Base-by-base conservation (phyloP, 140 eudicot species). In the Oenanthe javanica region DNA sequence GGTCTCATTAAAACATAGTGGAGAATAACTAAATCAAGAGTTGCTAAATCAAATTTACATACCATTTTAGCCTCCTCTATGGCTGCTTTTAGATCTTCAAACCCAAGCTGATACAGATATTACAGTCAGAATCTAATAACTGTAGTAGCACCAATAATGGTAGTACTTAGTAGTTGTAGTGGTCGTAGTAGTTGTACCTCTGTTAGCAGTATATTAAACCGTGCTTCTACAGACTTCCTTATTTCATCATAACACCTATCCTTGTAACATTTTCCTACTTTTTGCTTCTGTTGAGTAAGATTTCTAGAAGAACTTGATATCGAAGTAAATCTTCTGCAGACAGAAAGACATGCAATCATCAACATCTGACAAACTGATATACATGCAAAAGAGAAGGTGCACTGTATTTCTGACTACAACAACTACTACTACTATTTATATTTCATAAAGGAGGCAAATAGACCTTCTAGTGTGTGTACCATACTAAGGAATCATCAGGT, bases 171-270 rank as follows among this genome's bases (percentile, higher is more conserved):
- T 50, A 12, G 38, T 36, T 31, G 31, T 1, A 0, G 9, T 36
- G 47, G 73, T 6, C 7, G 42, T 11, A 15, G 45, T n/a, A n/a
- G 31, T 75, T 54, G 66, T 79, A 94, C 98, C 86, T 95, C 97
- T 57, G 89, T 81, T 36, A 95, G 87, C 82, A 95, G 89, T 81
- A 77, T 85, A 80, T 87, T 86, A 80, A 95, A 95, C 77, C 95
- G 90, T 36, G 81, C 83, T 81, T 95, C 99, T 38, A 95, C 99
- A 64, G 99, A 85, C 87, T 85, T 89, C 55, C 90, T 88, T 74
- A 95, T 89, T 66, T 89, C 84, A 64, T 95, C 99, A 79, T 95
- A 95, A 80, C 99, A 95, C 89, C 93, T 95, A 87, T 95, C 99
- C 79, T 92, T 92, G 76, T 90, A 95, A 82, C 95, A 86, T 87